Conservation (phyloP, 2,329 filamentous ascomycete species). For the Bertia moriformis region DNA sequence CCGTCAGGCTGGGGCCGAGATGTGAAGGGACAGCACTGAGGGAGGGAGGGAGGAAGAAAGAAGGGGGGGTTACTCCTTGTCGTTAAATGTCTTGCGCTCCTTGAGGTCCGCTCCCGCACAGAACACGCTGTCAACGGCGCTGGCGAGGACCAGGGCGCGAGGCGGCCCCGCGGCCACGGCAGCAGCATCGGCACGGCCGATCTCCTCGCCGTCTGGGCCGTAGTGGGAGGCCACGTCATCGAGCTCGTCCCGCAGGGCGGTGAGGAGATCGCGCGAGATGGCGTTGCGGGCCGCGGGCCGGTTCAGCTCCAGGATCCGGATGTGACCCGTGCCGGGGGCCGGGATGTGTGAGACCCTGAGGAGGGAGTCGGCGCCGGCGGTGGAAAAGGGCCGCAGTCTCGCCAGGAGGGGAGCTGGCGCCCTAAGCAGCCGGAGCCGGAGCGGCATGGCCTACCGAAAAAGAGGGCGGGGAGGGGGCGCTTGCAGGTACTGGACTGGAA, state of each 20-base stretch:
- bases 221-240: conserved; percentile 53
- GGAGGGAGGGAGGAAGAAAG: too few relatives aligned
- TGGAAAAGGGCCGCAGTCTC: too few relatives aligned
- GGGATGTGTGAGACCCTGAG: conserved; percentile 63
- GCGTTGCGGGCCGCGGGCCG: conserved; percentile 77
- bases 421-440: too few relatives aligned
- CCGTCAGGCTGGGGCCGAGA: too few relatives aligned
- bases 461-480: too few relatives aligned
- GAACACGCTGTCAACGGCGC: conserved; percentile 73
- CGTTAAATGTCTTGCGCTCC: conserved; percentile 63
- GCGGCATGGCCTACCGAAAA: too few relatives aligned
- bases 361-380: too few relatives aligned
- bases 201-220: conserved; percentile 32
- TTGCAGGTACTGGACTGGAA: too few relatives aligned
- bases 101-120: conserved; percentile 93
- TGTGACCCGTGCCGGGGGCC: conserved; percentile 66
- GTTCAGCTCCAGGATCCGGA: conserved; percentile 79
- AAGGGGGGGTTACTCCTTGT: conserved; percentile 69
- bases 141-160: conserved; percentile 69
- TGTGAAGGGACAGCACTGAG: not conserved
- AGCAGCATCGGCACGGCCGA: conserved; percentile 25
- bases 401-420: too few relatives aligned
- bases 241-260: conserved; percentile 57
- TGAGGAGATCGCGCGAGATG: conserved; percentile 66
- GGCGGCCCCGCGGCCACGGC: conserved; percentile 40